Evolutionary conservation across 108 stramenopile genomes (phyloP).

Genomic region (Nitzschia sp.): DNA sequence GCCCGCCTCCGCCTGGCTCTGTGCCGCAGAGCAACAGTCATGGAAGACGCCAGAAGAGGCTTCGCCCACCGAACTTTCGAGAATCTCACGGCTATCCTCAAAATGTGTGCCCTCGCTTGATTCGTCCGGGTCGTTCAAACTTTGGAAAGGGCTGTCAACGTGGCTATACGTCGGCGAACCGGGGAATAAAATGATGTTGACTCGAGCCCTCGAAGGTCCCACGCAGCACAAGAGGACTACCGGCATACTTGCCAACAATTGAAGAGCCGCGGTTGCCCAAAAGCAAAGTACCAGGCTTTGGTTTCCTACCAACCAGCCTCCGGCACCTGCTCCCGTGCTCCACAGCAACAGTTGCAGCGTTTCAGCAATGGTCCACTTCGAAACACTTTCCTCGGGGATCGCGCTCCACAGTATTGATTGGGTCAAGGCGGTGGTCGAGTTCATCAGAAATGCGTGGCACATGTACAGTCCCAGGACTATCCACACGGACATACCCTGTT

Average conservation of each 20-base stretch:
- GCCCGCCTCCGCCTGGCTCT: background rate
- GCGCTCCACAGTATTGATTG: conserved; percentile 51
- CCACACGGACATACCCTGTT: background rate
- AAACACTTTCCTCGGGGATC: conserved; percentile 47
- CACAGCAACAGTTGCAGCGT: conserved; percentile 55
- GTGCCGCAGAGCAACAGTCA: background rate
- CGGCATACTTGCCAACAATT: conserved; percentile 24
- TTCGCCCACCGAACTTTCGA: background rate
- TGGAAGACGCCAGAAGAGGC: background rate
- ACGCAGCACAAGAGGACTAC: conserved; percentile 12
- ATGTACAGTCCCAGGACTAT: conserved; percentile 44
- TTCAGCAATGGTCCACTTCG: conserved; percentile 57
- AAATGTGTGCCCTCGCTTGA: background rate
- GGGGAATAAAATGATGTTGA: background rate
- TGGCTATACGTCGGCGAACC: background rate
- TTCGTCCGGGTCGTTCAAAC: background rate
- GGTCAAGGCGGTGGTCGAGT: conserved; percentile 54
- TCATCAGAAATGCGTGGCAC: conserved; percentile 49
- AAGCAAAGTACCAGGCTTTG: conserved; percentile 37
- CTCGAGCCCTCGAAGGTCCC: background rate
- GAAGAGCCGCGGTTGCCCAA: conserved; percentile 25
- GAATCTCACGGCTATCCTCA: conserved; percentile 5
- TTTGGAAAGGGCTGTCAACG: background rate
- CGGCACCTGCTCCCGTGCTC: conserved; percentile 44
- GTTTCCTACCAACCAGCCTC: conserved; percentile 44